These are phyloP conservation scores for Mimosa pudica DNA, from an alignment of 306 rosid species.

Conservation along the genomic window DNA sequence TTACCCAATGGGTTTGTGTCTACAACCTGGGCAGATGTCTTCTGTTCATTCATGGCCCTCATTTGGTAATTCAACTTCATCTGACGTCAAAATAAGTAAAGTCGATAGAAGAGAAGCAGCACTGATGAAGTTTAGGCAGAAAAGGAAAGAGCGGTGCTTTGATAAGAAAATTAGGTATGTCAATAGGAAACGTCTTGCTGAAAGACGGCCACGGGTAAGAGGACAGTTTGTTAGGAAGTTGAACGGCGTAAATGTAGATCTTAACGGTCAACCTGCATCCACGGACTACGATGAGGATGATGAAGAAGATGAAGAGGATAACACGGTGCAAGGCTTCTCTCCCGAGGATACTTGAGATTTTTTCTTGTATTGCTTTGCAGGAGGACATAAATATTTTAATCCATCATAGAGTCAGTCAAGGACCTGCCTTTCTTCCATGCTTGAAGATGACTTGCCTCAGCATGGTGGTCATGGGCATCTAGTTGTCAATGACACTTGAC, in stretches of 20 bases:
- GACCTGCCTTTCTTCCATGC: conserved; percentile 29
- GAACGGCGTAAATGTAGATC: conserved; percentile 77
- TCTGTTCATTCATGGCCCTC: conserved; percentile 68
- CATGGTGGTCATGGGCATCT: conserved; percentile 24
- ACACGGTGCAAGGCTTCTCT: conserved; percentile 43
- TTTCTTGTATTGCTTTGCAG: conserved; percentile 7
- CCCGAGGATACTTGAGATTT: conserved; percentile 44
- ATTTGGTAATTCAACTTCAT: conserved; percentile 59
- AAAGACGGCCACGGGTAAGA: conserved; percentile 86
- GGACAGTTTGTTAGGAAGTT: conserved; percentile 95
- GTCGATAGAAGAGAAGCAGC: conserved; percentile 98
- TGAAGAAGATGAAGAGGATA: conserved; percentile 65
- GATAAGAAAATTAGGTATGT: conserved; percentile 95
- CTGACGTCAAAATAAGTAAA: conserved; percentile 62
- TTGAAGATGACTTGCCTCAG: conserved; percentile 33
- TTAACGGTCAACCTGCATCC: conserved; percentile 79
- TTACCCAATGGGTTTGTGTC: conserved; percentile 67
- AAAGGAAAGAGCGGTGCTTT: conserved; percentile 93
- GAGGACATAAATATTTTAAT: conserved; percentile 17
- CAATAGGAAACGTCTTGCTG: conserved; percentile 82
- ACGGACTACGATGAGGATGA: conserved; percentile 69
- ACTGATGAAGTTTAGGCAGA: conserved; percentile 88
- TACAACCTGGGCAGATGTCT: conserved; percentile 81
- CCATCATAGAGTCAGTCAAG: not conserved
- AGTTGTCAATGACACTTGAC: conserved; percentile 8